These are phyloP conservation scores for Leersia perrieri DNA, from an alignment of 176 grass and related monocot genomes.

Conservation along the genomic window DNA sequence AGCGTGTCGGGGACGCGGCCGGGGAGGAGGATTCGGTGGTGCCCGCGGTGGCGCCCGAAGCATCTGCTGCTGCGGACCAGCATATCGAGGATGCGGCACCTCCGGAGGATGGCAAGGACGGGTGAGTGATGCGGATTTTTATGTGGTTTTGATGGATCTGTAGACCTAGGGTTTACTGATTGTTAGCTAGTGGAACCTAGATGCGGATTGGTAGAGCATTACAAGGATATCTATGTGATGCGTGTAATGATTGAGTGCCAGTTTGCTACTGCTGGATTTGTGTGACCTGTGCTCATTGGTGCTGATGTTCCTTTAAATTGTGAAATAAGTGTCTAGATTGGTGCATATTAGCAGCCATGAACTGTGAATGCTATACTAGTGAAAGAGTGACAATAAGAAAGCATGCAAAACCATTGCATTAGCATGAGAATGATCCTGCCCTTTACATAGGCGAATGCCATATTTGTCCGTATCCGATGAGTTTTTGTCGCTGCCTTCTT, in stretches of 20 bases:
- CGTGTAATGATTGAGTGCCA: not conserved
- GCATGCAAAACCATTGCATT: not conserved
- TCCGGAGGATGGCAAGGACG: conserved; percentile 41
- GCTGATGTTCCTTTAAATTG: not conserved
- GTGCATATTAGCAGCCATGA: not conserved
- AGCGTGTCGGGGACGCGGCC: conserved; percentile 12
- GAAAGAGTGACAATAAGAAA: not conserved
- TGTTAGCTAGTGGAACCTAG: not conserved
- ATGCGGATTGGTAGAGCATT: not conserved
- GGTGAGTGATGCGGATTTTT: conserved; percentile 39
- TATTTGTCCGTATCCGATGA: not conserved
- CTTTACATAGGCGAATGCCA: not conserved
- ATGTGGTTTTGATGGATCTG: not conserved
- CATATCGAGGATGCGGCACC: conserved; percentile 30
- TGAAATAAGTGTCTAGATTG: not conserved
- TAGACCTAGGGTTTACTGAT: not conserved
- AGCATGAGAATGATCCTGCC: not conserved
- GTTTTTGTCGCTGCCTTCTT: not conserved
- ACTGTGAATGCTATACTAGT: not conserved
- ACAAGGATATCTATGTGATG: not conserved
- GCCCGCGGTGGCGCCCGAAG: not conserved
- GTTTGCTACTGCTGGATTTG: not conserved
- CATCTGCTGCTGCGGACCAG: conserved; percentile 27
- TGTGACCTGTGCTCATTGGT: not conserved
- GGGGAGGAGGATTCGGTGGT: conserved; percentile 37